Evolutionary conservation across 2,329 filamentous ascomycete genomes (phyloP).

Genomic region (Diaporthe vaccinii): DNA sequence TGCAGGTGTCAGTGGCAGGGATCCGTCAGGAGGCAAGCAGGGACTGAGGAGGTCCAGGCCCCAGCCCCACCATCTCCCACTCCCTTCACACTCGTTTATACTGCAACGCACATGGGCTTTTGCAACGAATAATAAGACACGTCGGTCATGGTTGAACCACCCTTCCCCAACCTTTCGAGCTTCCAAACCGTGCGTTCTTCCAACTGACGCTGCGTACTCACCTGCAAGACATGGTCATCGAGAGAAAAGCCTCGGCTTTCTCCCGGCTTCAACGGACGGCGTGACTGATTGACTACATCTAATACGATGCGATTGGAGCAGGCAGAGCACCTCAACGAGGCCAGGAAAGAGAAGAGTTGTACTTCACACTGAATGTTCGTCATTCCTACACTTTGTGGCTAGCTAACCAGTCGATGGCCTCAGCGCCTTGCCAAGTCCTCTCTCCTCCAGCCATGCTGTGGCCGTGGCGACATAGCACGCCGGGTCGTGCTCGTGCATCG

Average conservation of each 20-base stretch:
- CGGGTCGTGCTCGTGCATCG: slow-evolving; percentile 41
- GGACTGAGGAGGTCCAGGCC: background rate
- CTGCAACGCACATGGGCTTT: background rate
- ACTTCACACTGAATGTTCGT: background rate
- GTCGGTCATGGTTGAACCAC: background rate
- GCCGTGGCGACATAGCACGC: slow-evolving; percentile 39
- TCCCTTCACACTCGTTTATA: background rate
- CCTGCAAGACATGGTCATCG: background rate
- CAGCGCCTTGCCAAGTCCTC: slow-evolving; percentile 36
- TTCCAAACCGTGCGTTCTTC: too few species aligned
- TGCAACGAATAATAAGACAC: background rate
- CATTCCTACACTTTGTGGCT: slow-evolving; percentile 8
- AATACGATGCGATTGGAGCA: background rate
- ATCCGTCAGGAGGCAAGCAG: background rate
- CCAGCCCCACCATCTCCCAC: background rate
- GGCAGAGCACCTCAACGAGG: background rate
- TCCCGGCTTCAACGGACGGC: background rate
- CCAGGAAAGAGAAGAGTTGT: too few species aligned
- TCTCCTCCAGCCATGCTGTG: slow-evolving; percentile 38
- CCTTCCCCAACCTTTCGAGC: too few species aligned
- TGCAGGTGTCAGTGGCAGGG: background rate
- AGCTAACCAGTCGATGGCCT: slow-evolving; percentile 16
- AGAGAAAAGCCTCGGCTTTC: background rate
- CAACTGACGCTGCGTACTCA: too few species aligned
- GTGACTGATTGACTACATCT: background rate